phyloP scores from a whole-genome alignment of 495 filamentous ascomycete species.

The Apiosordaria backusii region DNA sequence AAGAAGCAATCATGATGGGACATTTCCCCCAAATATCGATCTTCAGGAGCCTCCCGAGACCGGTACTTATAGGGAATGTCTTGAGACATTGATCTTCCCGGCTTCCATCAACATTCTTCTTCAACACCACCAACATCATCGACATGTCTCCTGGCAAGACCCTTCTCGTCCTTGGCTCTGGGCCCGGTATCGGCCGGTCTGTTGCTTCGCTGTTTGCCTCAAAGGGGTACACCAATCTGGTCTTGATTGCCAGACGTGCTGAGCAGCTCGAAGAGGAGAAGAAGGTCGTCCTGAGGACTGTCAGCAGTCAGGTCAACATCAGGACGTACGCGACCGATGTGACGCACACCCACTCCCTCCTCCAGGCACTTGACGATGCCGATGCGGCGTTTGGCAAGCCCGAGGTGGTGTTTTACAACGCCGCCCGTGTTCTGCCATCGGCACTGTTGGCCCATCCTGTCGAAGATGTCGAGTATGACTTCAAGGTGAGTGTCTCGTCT shows the following conservation, averaged over 20 bases:
- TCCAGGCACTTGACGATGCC: conserved; percentile 30
- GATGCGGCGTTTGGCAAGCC: conserved; percentile 30
- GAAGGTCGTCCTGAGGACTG: conserved; percentile 23
- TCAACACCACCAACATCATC: background rate
- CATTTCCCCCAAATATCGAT: background rate
- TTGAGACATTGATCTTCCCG: background rate
- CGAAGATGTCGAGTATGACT: conserved; percentile 38
- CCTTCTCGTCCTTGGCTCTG: conserved; percentile 40
- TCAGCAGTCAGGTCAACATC: conserved; percentile 24
- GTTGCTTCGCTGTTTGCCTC: conserved; percentile 36
- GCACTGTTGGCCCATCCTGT: conserved; percentile 29
- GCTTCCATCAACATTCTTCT: background rate
- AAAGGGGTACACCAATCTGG: conserved; percentile 37
- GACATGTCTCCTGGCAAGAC: conserved; percentile 8
- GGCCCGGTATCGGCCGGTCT: conserved; percentile 41
- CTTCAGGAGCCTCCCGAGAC: background rate
- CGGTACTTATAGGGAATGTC: background rate
- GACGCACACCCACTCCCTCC: conserved; percentile 24
- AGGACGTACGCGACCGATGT: conserved; percentile 34
- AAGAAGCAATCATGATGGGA: background rate
- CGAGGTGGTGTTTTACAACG: conserved; percentile 41
- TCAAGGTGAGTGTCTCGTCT: conserved; percentile 31
- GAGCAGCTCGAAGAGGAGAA: conserved; percentile 34
- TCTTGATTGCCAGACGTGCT: conserved; percentile 36
- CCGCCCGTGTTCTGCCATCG: conserved; percentile 34